Evolutionary conservation across 305 asterid species (phyloP), one percentile per base, ranked within the genome.

Genomic region (Striga hermonthica): DNA sequence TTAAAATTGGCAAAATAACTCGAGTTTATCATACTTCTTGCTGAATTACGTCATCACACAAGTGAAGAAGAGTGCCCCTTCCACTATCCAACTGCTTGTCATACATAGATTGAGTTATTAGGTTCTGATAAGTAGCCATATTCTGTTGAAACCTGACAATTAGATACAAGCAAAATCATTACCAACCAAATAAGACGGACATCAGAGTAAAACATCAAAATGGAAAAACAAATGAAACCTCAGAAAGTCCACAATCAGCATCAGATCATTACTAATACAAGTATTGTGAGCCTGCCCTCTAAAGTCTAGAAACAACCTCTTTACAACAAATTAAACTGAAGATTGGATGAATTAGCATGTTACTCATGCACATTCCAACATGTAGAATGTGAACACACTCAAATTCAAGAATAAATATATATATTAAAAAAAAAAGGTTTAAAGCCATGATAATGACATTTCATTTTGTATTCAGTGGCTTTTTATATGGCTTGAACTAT

Each of bases 31-130:
- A 47, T 65, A 68, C 99, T 84, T 93, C 99, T 77, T 93, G 99
- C 72, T 93, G 99, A 79, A 93, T 93, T 37, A 93, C 99, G 79
- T 93, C 99, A 79, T 93, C 97, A 9, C 99, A 93, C 84, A 93
- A 76, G 78, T 93, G 99, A 81, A 93, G 97, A 74, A 93, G 97
- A 70, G 99, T 93, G 63, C 99, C 97, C 79, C 75, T 80, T 80
- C 99, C 99, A 72, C 97, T 88, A 78, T 93, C 99, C 82, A 93
- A 82, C 73, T 93, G 99, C 77, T 93, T 93, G 79, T 93, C 99
- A 74, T 93, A 93, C 99, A 93, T 93, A 13, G 97, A 93, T 77
- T 88, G 96, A 13, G 99, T 93, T 80, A 88, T 93, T 79, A 93
- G 79, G 78, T 86, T 88, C 68, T 88, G 97, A 80, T 93, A 93